phyloP scores from a whole-genome alignment of 768 basidiomycete genomes.

The Suillus americanus region DNA sequence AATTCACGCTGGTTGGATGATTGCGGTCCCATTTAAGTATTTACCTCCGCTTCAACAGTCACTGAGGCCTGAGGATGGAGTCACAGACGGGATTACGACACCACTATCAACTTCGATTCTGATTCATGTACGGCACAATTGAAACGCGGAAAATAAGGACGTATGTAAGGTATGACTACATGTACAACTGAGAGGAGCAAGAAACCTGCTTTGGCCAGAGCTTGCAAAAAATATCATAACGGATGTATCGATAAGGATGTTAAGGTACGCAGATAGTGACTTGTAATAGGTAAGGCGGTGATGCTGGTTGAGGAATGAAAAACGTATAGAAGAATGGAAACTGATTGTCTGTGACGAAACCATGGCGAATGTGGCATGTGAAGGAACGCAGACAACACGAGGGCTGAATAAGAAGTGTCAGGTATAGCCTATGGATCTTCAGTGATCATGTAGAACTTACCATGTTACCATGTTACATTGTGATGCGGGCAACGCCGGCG shows the following conservation, averaged over 20 bases:
- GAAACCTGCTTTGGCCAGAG: neutral
- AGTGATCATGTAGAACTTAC: slow-evolving; percentile 3
- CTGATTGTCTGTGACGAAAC: slow-evolving; percentile 3
- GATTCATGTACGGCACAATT: neutral
- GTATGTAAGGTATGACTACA: slow-evolving; percentile 3
- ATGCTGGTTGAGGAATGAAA: neutral
- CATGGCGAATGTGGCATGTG: slow-evolving; percentile 1
- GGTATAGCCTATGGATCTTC: slow-evolving; percentile 2
- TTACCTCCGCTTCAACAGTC: too few species aligned
- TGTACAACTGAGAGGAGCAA: neutral
- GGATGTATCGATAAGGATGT: neutral
- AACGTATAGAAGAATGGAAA: neutral
- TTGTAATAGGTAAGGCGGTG: neutral
- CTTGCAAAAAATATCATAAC: neutral
- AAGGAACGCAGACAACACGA: slow-evolving; percentile 5
- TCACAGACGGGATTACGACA: neutral
- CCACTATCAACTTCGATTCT: neutral
- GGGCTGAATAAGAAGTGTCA: slow-evolving; percentile 2
- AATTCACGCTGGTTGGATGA: neutral
- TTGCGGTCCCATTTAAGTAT: slow-evolving; percentile 3
- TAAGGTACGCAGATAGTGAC: slow-evolving; percentile 6
- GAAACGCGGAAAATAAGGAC: slow-evolving; percentile 2
- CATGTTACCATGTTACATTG: slow-evolving; percentile 15
- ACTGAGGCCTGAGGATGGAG: too few species aligned
- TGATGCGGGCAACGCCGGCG: slow-evolving; percentile 15